Percentiles rank a stretch among this genome's conserved stretches.
phyloP scores from a whole-genome alignment of 768 basidiomycete genomes.

The Fomitopsis serialis region DNA sequence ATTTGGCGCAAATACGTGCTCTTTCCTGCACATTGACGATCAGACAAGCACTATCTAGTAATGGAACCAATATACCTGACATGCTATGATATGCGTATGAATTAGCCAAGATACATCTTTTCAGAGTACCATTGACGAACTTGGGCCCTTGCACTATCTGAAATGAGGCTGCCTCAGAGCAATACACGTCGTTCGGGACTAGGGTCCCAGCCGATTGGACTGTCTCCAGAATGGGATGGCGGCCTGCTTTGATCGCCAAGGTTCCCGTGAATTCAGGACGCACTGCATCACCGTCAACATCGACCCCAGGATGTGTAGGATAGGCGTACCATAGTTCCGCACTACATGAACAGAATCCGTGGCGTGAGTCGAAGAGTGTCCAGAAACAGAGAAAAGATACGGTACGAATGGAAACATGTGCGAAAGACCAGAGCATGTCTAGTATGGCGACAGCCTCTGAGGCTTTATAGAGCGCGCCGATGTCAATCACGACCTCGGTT shows the following conservation, averaged over 20 bases:
- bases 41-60: too few species aligned
- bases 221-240: conserved; percentile 84
- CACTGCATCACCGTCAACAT: conserved; percentile 35
- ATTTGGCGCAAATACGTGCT: conserved; percentile 91
- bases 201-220: conserved; percentile 62
- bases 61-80: conserved; percentile 37
- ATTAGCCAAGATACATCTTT: too few species aligned
- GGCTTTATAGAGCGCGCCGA: conserved; percentile 83
- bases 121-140: conserved; percentile 38
- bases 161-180: conserved; percentile 78
- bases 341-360: conserved; percentile 23
- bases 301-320: too few species aligned
- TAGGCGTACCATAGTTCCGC: conserved; percentile 40
- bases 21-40: conserved; percentile 50
- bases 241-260: conserved; percentile 81
- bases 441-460: conserved; percentile 89
- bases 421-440: conserved; percentile 89
- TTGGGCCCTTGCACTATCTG: conserved; percentile 92
- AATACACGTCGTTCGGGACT: conserved; percentile 89
- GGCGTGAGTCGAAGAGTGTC: too few species aligned
- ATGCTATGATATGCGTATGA: conserved; percentile 35
- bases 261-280: conserved; percentile 92
- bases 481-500: conserved; percentile 57
- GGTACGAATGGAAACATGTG: conserved; percentile 73
- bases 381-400: not conserved